A percentile compares a stretch with the other conserved stretches of the same genome.
Evolutionary conservation across 495 filamentous ascomycete species (phyloP).

Genomic region (Hypoxylon fragiforme): DNA sequence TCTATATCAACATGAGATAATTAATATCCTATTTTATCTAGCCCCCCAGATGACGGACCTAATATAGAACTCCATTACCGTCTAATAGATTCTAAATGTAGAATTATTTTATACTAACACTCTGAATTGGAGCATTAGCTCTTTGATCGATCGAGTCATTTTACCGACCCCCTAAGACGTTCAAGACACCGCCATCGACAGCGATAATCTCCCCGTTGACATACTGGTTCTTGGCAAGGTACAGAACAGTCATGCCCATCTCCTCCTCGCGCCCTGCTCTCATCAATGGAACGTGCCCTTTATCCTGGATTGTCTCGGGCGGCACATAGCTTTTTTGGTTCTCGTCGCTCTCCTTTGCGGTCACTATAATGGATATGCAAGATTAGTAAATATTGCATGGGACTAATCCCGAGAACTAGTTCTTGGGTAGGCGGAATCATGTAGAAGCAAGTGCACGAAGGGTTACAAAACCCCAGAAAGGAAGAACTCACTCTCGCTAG

Average conservation of each 20-base stretch:
- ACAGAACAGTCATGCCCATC: constrained; percentile 60
- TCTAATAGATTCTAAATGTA: too few relatives aligned
- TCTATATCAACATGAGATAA: too few relatives aligned
- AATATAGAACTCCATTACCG: too few relatives aligned
- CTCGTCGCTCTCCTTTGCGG: constrained; percentile 57
- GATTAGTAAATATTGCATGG: constrained; percentile 2
- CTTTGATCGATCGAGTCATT: too few relatives aligned
- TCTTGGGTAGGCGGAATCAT: too few relatives aligned
- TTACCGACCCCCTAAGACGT: constrained; percentile 36
- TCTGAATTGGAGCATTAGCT: too few relatives aligned
- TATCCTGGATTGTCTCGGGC: constrained; percentile 55
- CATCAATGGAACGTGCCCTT: constrained; percentile 55
- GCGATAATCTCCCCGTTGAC: constrained; percentile 65
- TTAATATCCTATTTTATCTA: too few relatives aligned
- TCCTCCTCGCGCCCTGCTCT: constrained; percentile 58
- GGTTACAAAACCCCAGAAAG: too few relatives aligned
- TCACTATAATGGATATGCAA: constrained; percentile 48
- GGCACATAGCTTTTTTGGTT: constrained; percentile 56
- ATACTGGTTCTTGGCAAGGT: constrained; percentile 60
- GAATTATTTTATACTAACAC: too few relatives aligned
- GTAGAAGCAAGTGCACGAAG: not conserved
- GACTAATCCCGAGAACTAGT: not conserved
- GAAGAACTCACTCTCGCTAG: constrained; percentile 50
- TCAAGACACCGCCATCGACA: constrained; percentile 61
- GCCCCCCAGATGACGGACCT: too few relatives aligned